phyloP scores from a whole-genome alignment of 2,329 filamentous ascomycete genomes.

The Lizonia empirigonia region DNA sequence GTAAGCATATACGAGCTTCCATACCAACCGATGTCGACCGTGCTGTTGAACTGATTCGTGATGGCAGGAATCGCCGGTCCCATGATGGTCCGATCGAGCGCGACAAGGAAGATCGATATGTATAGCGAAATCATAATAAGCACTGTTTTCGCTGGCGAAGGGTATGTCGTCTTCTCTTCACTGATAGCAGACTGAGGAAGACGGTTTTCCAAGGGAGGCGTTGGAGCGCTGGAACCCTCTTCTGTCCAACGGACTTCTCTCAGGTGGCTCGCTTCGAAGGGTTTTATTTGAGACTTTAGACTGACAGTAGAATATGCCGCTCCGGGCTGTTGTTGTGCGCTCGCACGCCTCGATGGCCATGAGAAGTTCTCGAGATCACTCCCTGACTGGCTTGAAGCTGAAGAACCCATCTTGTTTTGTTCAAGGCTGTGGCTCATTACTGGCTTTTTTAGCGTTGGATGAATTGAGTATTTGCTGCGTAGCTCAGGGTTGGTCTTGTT shows the following conservation, averaged over 20 bases:
- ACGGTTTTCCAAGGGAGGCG: background rate
- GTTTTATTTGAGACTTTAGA: slow-evolving; percentile 10
- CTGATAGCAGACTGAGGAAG: background rate
- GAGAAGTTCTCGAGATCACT: background rate
- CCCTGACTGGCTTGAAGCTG: background rate
- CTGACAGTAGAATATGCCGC: slow-evolving; percentile 21
- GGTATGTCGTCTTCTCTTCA: slow-evolving; percentile 20
- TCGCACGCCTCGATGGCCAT: slow-evolving; percentile 1
- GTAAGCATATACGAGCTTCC: slow-evolving; percentile 49
- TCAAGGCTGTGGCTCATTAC: background rate
- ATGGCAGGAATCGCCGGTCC: slow-evolving; percentile 54
- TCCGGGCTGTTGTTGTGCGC: background rate
- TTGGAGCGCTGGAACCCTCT: background rate
- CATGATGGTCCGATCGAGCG: slow-evolving; percentile 53
- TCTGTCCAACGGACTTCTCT: slow-evolving; percentile 14
- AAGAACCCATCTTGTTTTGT: background rate
- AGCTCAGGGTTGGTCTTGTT: no score
- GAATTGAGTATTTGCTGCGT: background rate
- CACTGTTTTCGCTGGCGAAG: slow-evolving; percentile 31
- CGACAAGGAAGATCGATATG: slow-evolving; percentile 43
- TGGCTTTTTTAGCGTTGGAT: no score
- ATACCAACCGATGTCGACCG: slow-evolving; percentile 54
- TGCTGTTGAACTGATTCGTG: slow-evolving; percentile 52
- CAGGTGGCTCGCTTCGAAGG: slow-evolving; percentile 19
- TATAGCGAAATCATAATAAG: slow-evolving; percentile 41